Evolutionary conservation across 208 protist species (phyloP), one percentile per base, ranked within the genome.

Genomic region (Trichomonas tenax): DNA sequence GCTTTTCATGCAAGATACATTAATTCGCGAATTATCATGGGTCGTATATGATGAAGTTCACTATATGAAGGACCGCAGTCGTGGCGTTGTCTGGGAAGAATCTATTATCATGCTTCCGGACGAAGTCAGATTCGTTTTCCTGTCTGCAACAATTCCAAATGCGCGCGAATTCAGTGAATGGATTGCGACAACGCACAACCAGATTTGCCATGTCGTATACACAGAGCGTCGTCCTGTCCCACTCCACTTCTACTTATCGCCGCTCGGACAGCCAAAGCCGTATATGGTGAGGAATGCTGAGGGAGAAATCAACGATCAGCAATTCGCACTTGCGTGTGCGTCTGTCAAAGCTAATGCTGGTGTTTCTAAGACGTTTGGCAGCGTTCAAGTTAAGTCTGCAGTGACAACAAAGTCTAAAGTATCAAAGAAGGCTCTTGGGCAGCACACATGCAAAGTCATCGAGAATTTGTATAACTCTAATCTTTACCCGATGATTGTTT

Each of bases 131-230:
- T 99, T 99, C 97, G 99, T 99, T 38, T 99, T 99, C 97, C 98
- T 99, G n/a, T 99, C 99, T 1, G 99, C 99, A 31, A 99, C 99
- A 10, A 99, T 99, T 96, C 99, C 99, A n/a, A 99, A 99, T 97
- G 99, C 99, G 23, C 96, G 97, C 3, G 99, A 99, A 97, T 99
- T 99, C 97, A 99, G 99, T 10, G 97, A 98, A 81, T 99, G 99
- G 99, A 99, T 99, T 95, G 98, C 99, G 0, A 84, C 96, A 21
- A 23, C 98, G 17, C 97, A 98, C 93, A 41, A 96, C 9, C 99
- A 99, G 86, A 99, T 99, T 95, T 99, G 99, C 96, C 98, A 99
- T 97, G 99, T 99, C 23, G 98, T 99, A 38, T 99, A 99, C 97
- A 99, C 99, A 11, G 98, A 99, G 96, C 99, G 99, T 97, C 98